phyloP scores from a whole-genome alignment of 352 stramenopile genomes.

The Pythium sp. region DNA sequence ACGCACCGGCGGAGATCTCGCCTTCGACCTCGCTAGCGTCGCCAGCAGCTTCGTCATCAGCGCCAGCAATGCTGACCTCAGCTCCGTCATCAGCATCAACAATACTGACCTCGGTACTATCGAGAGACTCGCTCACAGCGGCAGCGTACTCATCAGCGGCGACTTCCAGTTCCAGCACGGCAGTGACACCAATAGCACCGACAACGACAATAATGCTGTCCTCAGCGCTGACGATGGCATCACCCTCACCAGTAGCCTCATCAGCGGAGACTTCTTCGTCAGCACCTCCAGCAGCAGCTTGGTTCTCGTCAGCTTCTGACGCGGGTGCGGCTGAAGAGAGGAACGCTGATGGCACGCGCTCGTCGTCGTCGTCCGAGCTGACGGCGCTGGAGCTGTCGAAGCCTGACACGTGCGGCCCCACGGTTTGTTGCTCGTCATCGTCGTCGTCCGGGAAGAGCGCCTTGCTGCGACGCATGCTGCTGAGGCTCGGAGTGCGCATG shows the following conservation, averaged over 20 bases:
- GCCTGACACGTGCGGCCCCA: constrained; percentile 1
- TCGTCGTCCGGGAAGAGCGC: constrained; percentile 9
- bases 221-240: background rate
- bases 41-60: background rate
- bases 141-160: background rate
- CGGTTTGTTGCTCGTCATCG: constrained; percentile 7
- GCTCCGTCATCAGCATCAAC: background rate
- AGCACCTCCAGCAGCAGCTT: background rate
- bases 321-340: background rate
- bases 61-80: no score
- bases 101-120: background rate
- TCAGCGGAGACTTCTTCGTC: background rate
- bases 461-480: constrained; percentile 13
- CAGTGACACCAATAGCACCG: background rate
- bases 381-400: constrained; percentile 1
- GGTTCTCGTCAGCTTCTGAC: background rate
- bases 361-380: constrained; percentile 9
- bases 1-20: background rate
- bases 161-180: background rate
- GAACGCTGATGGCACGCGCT: background rate
- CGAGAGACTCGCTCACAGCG: background rate
- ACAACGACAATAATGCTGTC: background rate
- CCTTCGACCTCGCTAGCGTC: background rate
- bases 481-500: constrained; percentile 5
- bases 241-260: background rate